These are phyloP conservation scores for Bipolaris bicolor DNA, from an alignment of 2,329 filamentous ascomycete genomes.

Conservation along the genomic window DNA sequence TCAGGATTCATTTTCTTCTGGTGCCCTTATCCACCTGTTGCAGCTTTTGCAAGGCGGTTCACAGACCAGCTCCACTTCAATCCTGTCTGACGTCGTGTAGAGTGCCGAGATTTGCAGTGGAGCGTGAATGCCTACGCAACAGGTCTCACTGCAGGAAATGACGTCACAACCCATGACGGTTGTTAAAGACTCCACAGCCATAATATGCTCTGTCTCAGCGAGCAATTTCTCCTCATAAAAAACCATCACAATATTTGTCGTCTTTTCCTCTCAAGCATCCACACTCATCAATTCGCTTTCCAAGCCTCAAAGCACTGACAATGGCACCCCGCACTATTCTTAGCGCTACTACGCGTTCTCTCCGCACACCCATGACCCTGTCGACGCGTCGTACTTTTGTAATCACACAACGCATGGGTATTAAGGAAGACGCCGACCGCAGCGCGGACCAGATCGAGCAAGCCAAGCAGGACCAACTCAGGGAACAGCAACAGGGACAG, in stretches of 20 bases:
- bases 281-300: background rate
- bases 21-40: too few species aligned
- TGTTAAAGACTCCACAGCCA: background rate
- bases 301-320: background rate
- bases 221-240: background rate
- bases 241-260: background rate
- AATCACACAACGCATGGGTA: slow-evolving; percentile 35
- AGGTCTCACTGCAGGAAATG: background rate
- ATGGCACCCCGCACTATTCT: slow-evolving; percentile 27
- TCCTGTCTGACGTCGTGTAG: background rate
- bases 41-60: too few species aligned
- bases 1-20: background rate
- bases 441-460: slow-evolving; percentile 50
- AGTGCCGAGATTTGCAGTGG: background rate
- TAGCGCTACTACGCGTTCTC: slow-evolving; percentile 19
- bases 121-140: background rate
- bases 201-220: background rate
- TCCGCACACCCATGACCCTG: slow-evolving; percentile 5
- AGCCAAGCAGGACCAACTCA: slow-evolving; percentile 53
- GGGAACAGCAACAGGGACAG: slow-evolving; percentile 52
- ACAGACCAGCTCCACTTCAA: background rate
- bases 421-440: slow-evolving; percentile 52
- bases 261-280: background rate
- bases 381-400: slow-evolving; percentile 37
- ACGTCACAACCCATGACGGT: slow-evolving; percentile 1